Evolutionary conservation across 306 rosid genomes (phyloP).

Genomic region (Malus fusca): DNA sequence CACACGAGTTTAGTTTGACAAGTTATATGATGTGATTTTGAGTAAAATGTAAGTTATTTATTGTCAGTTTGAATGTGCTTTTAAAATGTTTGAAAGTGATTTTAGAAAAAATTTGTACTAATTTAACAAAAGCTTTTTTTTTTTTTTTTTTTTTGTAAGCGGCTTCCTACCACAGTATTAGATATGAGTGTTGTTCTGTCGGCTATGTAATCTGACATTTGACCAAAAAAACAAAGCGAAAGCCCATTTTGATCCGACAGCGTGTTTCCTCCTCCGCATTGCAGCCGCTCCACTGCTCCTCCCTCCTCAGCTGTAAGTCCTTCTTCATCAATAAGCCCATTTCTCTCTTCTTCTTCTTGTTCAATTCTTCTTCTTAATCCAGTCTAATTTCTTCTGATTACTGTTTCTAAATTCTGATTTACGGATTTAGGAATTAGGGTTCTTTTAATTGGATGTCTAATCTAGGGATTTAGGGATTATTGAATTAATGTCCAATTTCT

Average conservation of each 20-base stretch:
- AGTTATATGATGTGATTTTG: too few relatives aligned
- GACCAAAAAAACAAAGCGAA: too few relatives aligned
- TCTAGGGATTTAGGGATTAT: not conserved
- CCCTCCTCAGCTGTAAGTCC: not conserved
- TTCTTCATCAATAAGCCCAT: not conserved
- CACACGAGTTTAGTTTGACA: too few relatives aligned
- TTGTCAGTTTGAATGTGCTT: rapidly evolving
- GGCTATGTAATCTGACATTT: too few relatives aligned
- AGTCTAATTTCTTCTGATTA: not conserved
- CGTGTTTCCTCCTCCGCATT: not conserved
- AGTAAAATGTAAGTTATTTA: too few relatives aligned
- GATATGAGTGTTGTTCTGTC: too few relatives aligned
- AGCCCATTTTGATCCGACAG: not conserved
- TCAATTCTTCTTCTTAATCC: not conserved
- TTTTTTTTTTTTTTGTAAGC: too few relatives aligned
- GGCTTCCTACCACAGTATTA: too few relatives aligned
- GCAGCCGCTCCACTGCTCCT: not conserved
- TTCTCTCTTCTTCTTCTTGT: not conserved
- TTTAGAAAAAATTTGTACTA: too few relatives aligned
- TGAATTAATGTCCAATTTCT: not conserved
- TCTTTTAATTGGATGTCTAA: not conserved
- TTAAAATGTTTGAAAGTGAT: rapidly evolving
- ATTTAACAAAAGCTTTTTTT: too few relatives aligned
- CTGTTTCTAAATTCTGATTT: not conserved
- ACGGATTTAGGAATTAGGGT: not conserved